Evolutionary conservation across 106 monocot species (phyloP).

Genomic region (Xerophyta viscosa): DNA sequence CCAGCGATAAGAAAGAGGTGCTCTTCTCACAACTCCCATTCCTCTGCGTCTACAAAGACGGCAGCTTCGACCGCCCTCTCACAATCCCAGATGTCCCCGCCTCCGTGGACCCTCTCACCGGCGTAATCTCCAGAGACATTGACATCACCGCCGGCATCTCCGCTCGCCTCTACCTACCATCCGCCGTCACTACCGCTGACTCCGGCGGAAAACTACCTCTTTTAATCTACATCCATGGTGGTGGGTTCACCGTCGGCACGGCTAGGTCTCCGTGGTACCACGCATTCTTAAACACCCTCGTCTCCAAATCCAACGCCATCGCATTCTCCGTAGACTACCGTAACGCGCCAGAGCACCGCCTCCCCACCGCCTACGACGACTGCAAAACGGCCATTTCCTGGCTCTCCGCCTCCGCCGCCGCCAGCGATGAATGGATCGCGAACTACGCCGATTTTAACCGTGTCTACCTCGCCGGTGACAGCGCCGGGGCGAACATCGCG

Average conservation of each 20-base stretch:
- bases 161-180: slow-evolving; percentile 15
- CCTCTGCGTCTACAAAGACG: slow-evolving; percentile 10
- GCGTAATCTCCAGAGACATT: slow-evolving; percentile 10
- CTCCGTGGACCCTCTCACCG: background rate
- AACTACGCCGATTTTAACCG: background rate
- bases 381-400: slow-evolving; percentile 18
- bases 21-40: no score
- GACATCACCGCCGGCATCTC: slow-evolving; percentile 2
- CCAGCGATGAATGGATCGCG: background rate
- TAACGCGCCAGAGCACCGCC: slow-evolving; percentile 25
- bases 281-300: slow-evolving; percentile 16
- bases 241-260: slow-evolving; percentile 6
- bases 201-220: slow-evolving; percentile 8
- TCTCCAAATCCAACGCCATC: slow-evolving; percentile 4
- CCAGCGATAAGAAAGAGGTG: no score
- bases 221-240: slow-evolving; percentile 24
- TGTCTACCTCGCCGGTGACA: slow-evolving; percentile 13
- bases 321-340: slow-evolving; percentile 34
- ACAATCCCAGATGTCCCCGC: background rate
- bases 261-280: slow-evolving; percentile 15
- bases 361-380: slow-evolving; percentile 31
- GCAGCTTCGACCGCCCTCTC: slow-evolving; percentile 9
- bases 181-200: background rate
- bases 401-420: slow-evolving; percentile 10
- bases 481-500: slow-evolving; percentile 15